Base-by-base conservation (phyloP, 805 yeast genomes). In the Ogataea angusta region DNA sequence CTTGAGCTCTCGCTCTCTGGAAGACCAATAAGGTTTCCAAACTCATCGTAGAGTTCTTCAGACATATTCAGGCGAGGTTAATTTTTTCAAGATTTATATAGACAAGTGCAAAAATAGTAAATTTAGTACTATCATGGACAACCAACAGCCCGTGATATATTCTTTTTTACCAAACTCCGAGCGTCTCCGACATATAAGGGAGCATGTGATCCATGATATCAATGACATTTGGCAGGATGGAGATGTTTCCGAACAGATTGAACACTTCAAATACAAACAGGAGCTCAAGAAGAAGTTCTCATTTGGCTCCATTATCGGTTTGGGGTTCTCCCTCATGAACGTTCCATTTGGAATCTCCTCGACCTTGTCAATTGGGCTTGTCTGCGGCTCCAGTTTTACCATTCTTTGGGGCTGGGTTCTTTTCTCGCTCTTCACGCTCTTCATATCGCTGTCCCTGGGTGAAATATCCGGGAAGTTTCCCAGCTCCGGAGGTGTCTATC, bases 401-500 rank as follows among this genome's bases (percentile, higher is more conserved):
- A 80, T 85, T 30, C 65, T 85, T 31, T 78, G 82, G 66, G 95
- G 95, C 0, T 83, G 87, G 78, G 52, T 81, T 2, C 60, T 80
- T 1, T 85, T 83, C 30, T 80, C 82, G 2, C 48, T 82, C 10
- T 78, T 80, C 50, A 75, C 85, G 2, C 48, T 82, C 27, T 67
- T 80, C 47, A 82, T 85, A 31, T 82, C 87, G 2, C 60, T 83
- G 17, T 82, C 91, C 12, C 65, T 86, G 16, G 82, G 90, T 44
- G 95, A 86, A 58, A 82, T 86, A 40, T 75, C 82, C 0, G 79
- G 87, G 7, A 85, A 82, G 51, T 85, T 78, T 49, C 93, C 93
- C 0, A 78, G 84, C 17, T 83, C 87, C 4, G 84, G 84, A 29
- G 84, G 84, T 23, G 79, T 84, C 1, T 86, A 85, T 54, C 90